Base-by-base conservation (phyloP, 176 grass and related monocot species). In the Dendrocalamus sinicus region DNA sequence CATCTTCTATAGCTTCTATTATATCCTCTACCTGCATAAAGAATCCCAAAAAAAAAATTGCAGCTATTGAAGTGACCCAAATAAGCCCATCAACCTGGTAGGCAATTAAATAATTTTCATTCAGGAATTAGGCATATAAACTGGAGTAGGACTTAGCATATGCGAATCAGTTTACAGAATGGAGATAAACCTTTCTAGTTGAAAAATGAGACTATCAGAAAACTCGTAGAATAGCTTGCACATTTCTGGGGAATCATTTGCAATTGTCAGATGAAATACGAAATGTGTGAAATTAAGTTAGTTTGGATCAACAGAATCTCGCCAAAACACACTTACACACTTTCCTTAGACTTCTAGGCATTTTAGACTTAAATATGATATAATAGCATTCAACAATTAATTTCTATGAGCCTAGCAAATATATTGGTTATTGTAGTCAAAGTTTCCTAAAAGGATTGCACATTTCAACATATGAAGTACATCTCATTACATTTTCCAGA, bases 1-100 rank as follows among this genome's bases (percentile, higher is more conserved):
- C 86, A 88, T 99, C 96, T 89, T 99, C 93, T 89, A 99, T 99
- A 48, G 93, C 91, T 84, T 94, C 94, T 90, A 85, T 83, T 70
- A 99, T 89, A 64, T 99, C 93, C 43, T 94, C 93, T 54, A 92
- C 92, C 96, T 99, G 86, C 78, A 96, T 23, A 80, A 4, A 89
- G 24, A 80, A 88, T 41, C 16, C 24, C 70, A n/a, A 72, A 37
- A 72, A 40, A 77, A 83, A 79, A 70, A 61, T n/a, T 64, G 43
- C 17, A 65, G 80, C 6, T 51, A 80, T 79, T 20, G 7, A 87
- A n/a, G 9, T 50, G 62, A 16, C 30, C 54, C 8, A 77, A 62
- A 75, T 41, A 91, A 45, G 16, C 2, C 58, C 40, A 65, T 68
- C 12, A 32, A 68, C 19, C 22, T 44, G 8, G 23, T 14, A 28